A percentile compares a stretch with the other conserved stretches of the same genome.
Evolutionary conservation across 352 stramenopile genomes (phyloP).

Genomic region (Globisporangium nagaii): DNA sequence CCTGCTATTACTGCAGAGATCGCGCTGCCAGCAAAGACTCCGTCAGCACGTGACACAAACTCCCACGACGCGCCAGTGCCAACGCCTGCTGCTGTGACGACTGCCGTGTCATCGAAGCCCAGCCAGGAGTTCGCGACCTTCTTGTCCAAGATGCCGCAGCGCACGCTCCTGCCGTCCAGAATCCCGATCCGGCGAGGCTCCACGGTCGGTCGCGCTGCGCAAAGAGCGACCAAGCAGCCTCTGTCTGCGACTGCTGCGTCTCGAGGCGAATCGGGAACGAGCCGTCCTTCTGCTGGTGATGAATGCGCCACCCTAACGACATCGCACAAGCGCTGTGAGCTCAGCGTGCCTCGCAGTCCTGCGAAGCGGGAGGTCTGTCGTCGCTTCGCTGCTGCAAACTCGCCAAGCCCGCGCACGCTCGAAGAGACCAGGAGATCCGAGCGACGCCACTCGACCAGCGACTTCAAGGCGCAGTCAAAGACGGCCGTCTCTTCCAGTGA

Average conservation of each 20-base stretch:
- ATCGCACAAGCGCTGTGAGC: neutral
- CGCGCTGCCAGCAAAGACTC: neutral
- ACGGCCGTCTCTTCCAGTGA: too few species aligned
- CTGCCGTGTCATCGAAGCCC: neutral
- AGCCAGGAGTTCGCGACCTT: too few species aligned
- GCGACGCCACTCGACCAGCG: neutral
- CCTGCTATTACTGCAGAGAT: neutral
- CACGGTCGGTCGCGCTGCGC: neutral
- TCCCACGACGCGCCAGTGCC: too few species aligned
- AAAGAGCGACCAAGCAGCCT: neutral
- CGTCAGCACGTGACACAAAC: neutral
- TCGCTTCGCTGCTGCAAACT: slow-evolving; percentile 3
- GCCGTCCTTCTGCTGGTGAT: neutral
- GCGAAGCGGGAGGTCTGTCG: neutral
- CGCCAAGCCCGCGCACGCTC: neutral
- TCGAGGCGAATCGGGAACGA: neutral
- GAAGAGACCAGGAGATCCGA: neutral
- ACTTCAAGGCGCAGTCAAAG: neutral
- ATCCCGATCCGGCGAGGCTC: slow-evolving; percentile 4
- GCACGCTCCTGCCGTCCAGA: neutral
- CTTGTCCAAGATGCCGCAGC: neutral
- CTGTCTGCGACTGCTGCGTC: neutral
- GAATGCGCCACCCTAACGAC: too few species aligned
- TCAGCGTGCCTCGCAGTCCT: slow-evolving; percentile 5
- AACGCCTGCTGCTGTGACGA: too few species aligned